Evolutionary conservation across 805 yeast species (phyloP).

Genomic region (Suhomyces sp.): DNA sequence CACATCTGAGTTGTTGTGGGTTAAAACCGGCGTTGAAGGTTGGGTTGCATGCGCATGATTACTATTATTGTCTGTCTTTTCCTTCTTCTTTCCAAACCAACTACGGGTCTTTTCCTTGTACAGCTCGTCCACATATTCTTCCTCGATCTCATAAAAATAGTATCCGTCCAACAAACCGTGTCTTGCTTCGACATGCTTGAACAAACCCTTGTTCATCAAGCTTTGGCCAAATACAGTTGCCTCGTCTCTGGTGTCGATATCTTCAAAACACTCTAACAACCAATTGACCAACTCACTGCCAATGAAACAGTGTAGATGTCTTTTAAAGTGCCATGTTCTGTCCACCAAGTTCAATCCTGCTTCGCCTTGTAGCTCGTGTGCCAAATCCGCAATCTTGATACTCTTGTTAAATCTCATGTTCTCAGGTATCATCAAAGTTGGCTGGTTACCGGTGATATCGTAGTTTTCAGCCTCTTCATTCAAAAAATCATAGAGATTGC

Average conservation of each 20-base stretch:
- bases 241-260: conserved; percentile 76
- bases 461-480: conserved; percentile 43
- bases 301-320: conserved; percentile 72
- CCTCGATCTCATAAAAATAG: conserved; percentile 74
- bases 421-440: conserved; percentile 33
- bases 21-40: conserved; percentile 7
- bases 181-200: conserved; percentile 77
- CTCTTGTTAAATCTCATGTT: conserved; percentile 45
- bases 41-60: neutral
- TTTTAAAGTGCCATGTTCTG: conserved; percentile 87
- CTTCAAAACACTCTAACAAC: conserved; percentile 75
- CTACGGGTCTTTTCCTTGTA: conserved; percentile 19
- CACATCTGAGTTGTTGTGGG: conserved; percentile 26
- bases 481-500: conserved; percentile 69
- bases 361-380: conserved; percentile 63
- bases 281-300: conserved; percentile 87
- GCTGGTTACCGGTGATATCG: conserved; percentile 35
- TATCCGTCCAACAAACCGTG: conserved; percentile 91
- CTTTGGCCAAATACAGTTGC: conserved; percentile 79
- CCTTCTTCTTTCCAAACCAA: conserved; percentile 34
- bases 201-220: conserved; percentile 67
- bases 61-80: neutral
- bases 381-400: conserved; percentile 51
- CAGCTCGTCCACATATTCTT: conserved; percentile 46
- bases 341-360: conserved; percentile 69